Evolutionary conservation across 345 rosid genomes (phyloP), one percentile per base, ranked within the genome.

Genomic region (Zanthoxylum bungeanum): DNA sequence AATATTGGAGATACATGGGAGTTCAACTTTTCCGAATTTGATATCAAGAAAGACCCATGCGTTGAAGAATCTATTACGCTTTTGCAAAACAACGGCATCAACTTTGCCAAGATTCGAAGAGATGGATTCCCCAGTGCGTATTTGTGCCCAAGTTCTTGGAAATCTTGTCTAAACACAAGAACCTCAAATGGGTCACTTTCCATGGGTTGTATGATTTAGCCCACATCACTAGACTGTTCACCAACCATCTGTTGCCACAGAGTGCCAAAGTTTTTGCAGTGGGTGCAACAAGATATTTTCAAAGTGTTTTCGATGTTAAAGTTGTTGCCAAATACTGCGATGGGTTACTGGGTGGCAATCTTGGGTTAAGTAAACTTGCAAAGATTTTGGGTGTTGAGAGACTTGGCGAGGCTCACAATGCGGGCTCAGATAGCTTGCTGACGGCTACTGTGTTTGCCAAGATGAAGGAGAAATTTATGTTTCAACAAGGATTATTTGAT

Each of bases 341-440:
- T 9, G 61, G 71, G 3, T 8, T 36, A 1, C 5, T 37, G 28
- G 21, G 11, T 8, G 57, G n/a, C 9, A 44, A 68, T 4, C 14
- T 68, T 0, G 49, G 60, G 3, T 68, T 68, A 10, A 19, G 36
- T 24, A 55, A 56, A 12, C 62, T 55, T 36, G 33, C 72, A 1
- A 39, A 2, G 14, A 56, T 53, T 19, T 17, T 68, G 28, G n/a
- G 42, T 4, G 52, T 55, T 0, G 19, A 34, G 4, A 36, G 61
- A 36, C 4, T 24, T 16, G 60, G 61, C 7, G 61, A 68, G 47
- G 60, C 71, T 68, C 61, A 68, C 10, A 68, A 55, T 4, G 72
- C 62, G 0, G 56, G 57, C 3, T 58, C 62, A 6, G 62, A 58
- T 17, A 30, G 62, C 14, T 58, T 58, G 1, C 4, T 31, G 24